phyloP scores from a whole-genome alignment of 2,329 filamentous ascomycete species.

The Fusarium duplospermum region DNA sequence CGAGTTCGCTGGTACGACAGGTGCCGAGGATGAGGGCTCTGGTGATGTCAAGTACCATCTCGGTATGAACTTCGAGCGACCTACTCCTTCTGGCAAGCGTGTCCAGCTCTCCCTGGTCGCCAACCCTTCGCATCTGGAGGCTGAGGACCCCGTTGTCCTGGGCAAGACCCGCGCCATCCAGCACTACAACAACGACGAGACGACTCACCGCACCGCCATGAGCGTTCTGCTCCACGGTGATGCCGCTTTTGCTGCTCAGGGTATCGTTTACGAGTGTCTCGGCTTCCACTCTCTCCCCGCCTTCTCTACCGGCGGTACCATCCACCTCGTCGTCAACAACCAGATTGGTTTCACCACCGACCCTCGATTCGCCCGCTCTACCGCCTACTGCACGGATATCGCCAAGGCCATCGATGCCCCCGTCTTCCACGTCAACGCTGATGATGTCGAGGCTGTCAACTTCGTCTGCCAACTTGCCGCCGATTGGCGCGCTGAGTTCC shows the following conservation, averaged over 20 bases:
- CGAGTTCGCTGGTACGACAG: conserved; percentile 90
- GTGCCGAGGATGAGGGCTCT: conserved; percentile 93
- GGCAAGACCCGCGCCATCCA: conserved; percentile 98
- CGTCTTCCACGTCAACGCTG: conserved; percentile 98
- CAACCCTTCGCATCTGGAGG: conserved; percentile 98
- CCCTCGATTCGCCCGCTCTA: conserved; percentile 95
- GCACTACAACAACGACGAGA: conserved; percentile 98
- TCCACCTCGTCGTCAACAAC: conserved; percentile 98
- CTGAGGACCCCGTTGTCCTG: conserved; percentile 96
- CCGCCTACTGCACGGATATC: conserved; percentile 98
- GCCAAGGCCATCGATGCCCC: conserved; percentile 98
- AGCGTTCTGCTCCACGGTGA: conserved; percentile 96
- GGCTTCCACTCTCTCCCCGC: conserved; percentile 95
- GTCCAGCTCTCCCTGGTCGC: conserved; percentile 99
- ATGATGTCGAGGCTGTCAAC: conserved; percentile 98
- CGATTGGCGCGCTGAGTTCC: conserved; percentile 98
- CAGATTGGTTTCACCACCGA: conserved; percentile 99
- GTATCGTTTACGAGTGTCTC: conserved; percentile 98
- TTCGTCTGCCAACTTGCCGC: conserved; percentile 97
- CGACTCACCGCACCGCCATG: conserved; percentile 90
- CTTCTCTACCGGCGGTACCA: conserved; percentile 96
- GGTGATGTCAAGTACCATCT: conserved; percentile 99
- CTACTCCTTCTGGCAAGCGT: conserved; percentile 97
- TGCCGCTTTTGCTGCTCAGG: conserved; percentile 95
- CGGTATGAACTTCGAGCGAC: conserved; percentile 99